Evolutionary conservation across 2,329 filamentous ascomycete genomes (phyloP).

Genomic region (Cadophora luteo-olivacea): DNA sequence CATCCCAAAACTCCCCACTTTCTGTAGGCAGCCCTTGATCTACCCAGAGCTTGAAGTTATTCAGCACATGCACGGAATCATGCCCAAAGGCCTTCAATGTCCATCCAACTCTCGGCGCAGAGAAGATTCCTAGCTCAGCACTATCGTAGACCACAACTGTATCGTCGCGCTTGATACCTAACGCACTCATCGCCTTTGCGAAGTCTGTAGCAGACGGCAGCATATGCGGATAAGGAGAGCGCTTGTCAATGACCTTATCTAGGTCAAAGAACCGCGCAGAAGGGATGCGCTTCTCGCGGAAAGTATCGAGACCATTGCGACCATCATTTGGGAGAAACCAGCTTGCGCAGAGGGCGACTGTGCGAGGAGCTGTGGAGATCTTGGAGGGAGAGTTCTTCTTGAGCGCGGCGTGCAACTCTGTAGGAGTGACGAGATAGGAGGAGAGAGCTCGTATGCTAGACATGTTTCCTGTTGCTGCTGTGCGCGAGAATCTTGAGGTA

Average conservation of each 20-base stretch:
- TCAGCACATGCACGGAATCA: slow-evolving; percentile 83
- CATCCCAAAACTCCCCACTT: slow-evolving; percentile 74
- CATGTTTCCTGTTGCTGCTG: slow-evolving; percentile 43
- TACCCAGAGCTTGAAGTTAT: slow-evolving; percentile 96
- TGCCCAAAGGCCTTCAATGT: slow-evolving; percentile 92
- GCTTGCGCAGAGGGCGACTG: slow-evolving; percentile 87
- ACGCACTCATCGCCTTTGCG: slow-evolving; percentile 83
- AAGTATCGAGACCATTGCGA: slow-evolving; percentile 80
- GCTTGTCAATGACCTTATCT: slow-evolving; percentile 86
- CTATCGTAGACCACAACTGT: slow-evolving; percentile 94
- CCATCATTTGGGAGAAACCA: slow-evolving; percentile 97
- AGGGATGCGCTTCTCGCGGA: slow-evolving; percentile 83
- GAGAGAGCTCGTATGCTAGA: slow-evolving; percentile 63
- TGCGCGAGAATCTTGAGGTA: slow-evolving; percentile 30
- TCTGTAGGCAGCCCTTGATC: slow-evolving; percentile 83
- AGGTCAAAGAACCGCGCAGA: slow-evolving; percentile 95
- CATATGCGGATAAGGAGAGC: slow-evolving; percentile 95
- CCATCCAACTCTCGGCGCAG: slow-evolving; percentile 92
- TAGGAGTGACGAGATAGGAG: slow-evolving; percentile 85
- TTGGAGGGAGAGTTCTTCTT: slow-evolving; percentile 81
- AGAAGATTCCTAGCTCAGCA: slow-evolving; percentile 91
- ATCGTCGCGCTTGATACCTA: slow-evolving; percentile 88
- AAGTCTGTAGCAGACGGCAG: slow-evolving; percentile 83
- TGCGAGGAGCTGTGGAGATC: slow-evolving; percentile 80
- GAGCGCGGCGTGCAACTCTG: slow-evolving; percentile 81